These are phyloP conservation scores for Colletotrichum somersetense DNA, from an alignment of 2,329 filamentous ascomycete species.

Conservation along the genomic window DNA sequence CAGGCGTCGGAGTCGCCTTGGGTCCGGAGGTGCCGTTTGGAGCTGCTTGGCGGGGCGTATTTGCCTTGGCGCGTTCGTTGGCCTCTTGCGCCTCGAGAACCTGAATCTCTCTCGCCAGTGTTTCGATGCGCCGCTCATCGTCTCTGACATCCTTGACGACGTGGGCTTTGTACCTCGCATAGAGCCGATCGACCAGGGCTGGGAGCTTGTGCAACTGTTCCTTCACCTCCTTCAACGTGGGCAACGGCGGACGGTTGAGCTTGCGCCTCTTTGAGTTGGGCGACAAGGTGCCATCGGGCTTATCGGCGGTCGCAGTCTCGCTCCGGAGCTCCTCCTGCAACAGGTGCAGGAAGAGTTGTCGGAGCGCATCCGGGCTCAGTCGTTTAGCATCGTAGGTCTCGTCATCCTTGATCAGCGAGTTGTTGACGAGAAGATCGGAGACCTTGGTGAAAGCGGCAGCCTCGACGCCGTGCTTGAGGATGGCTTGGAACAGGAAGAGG, in stretches of 20 bases:
- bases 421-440: slow-evolving; percentile 79
- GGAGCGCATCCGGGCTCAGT: slow-evolving; percentile 81
- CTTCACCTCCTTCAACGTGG: slow-evolving; percentile 74
- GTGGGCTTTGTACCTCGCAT: slow-evolving; percentile 78
- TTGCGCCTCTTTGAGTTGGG: slow-evolving; percentile 81
- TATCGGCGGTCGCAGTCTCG: slow-evolving; percentile 58
- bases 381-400: slow-evolving; percentile 79
- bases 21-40: slow-evolving; percentile 9
- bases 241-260: slow-evolving; percentile 72
- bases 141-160: slow-evolving; percentile 78
- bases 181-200: slow-evolving; percentile 78
- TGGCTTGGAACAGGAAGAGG: slow-evolving; percentile 85
- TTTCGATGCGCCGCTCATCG: slow-evolving; percentile 77
- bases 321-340: slow-evolving; percentile 78
- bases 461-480: slow-evolving; percentile 76
- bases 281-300: slow-evolving; percentile 53
- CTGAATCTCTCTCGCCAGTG: slow-evolving; percentile 75
- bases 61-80: slow-evolving; percentile 40
- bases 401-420: slow-evolving; percentile 78
- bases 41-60: slow-evolving; percentile 16
- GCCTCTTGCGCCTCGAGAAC: slow-evolving; percentile 69
- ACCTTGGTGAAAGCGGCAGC: slow-evolving; percentile 77
- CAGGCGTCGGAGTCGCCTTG: slow-evolving; percentile 31
- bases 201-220: slow-evolving; percentile 78
- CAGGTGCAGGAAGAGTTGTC: slow-evolving; percentile 81